Conservation (phyloP, 2,329 filamentous ascomycete species). For the Albophoma yamanashiensis region DNA sequence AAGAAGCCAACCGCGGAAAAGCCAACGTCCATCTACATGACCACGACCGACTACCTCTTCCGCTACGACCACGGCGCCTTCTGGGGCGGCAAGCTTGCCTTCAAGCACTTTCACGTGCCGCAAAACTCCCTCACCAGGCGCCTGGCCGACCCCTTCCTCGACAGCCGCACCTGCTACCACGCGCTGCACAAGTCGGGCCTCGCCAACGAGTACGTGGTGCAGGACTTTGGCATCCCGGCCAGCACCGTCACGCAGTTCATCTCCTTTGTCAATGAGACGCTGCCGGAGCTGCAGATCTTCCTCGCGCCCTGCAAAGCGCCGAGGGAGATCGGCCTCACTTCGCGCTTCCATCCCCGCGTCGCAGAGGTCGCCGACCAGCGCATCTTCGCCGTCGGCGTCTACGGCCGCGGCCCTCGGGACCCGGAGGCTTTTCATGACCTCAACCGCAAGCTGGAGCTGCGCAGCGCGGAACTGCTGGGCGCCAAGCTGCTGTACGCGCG, state of each 20-base stretch:
- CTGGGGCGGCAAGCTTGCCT: slow-evolving; percentile 40
- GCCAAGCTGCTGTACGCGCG: slow-evolving; percentile 48
- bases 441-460: slow-evolving; percentile 38
- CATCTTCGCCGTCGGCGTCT: slow-evolving; percentile 35
- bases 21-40: slow-evolving; percentile 21
- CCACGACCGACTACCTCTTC: slow-evolving; percentile 42
- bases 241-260: slow-evolving; percentile 15
- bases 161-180: slow-evolving; percentile 41
- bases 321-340: slow-evolving; percentile 17
- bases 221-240: slow-evolving; percentile 30
- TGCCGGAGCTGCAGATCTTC: slow-evolving; percentile 19
- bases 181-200: slow-evolving; percentile 38
- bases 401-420: slow-evolving; percentile 26
- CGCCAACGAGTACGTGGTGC: slow-evolving; percentile 35
- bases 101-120: slow-evolving; percentile 38
- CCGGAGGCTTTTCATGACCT: slow-evolving; percentile 29
- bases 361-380: slow-evolving; percentile 16
- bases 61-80: slow-evolving; percentile 46
- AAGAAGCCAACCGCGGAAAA: slow-evolving; percentile 13
- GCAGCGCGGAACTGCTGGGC: slow-evolving; percentile 35
- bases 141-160: slow-evolving; percentile 39
- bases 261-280: slow-evolving; percentile 16
- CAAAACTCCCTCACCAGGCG: slow-evolving; percentile 39
- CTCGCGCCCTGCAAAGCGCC: slow-evolving; percentile 16
- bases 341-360: slow-evolving; percentile 20